phyloP scores from a whole-genome alignment of 345 rosid species.

The Brassica rapa region DNA sequence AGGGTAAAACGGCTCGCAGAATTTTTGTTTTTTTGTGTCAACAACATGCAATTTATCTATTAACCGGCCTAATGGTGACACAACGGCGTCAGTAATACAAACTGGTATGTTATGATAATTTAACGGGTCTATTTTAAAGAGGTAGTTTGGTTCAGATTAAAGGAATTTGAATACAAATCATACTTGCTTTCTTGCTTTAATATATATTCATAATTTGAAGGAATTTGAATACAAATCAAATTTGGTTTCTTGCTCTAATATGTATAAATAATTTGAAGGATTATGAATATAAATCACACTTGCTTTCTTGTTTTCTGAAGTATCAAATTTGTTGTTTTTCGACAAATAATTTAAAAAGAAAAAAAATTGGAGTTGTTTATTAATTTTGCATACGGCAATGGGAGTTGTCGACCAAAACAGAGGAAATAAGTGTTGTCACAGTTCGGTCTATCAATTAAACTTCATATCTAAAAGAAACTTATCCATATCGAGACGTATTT shows the following conservation, averaged over 20 bases:
- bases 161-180: not conserved
- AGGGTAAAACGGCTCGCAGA: slow-evolving; percentile 29
- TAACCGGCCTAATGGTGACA: not conserved
- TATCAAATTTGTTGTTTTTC: not conserved
- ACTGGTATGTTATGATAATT: not conserved
- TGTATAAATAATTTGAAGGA: not conserved
- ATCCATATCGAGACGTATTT: not conserved
- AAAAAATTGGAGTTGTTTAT: not conserved
- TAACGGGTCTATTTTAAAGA: not conserved
- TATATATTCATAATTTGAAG: not conserved
- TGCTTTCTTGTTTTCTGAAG: not conserved
- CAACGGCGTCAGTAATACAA: not conserved
- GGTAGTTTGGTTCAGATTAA: not conserved
- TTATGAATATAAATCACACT: not conserved
- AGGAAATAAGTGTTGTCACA: slow-evolving; percentile 10
- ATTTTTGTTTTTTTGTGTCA: not conserved
- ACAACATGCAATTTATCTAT: not conserved
- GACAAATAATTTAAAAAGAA: not conserved
- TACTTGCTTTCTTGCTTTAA: not conserved
- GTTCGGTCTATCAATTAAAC: not conserved
- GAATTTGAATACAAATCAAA: not conserved
- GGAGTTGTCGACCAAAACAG: not conserved
- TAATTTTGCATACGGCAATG: not conserved
- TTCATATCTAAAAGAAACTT: not conserved
- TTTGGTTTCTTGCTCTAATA: not conserved